These are phyloP conservation scores for Termitomyces sp. DNA, from an alignment of 768 basidiomycete species.

Conservation along the genomic window DNA sequence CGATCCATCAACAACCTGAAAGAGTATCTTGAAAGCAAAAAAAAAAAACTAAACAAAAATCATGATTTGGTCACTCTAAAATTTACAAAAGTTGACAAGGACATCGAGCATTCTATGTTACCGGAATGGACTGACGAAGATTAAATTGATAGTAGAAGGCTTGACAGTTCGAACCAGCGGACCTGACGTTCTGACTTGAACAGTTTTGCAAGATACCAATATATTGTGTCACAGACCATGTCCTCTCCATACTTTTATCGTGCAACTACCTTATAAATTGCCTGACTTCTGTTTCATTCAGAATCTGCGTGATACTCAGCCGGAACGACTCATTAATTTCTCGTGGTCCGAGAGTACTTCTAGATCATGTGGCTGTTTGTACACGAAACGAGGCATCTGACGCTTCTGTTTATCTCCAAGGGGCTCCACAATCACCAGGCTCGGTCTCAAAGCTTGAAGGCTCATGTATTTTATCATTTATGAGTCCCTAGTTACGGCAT, in stretches of 20 bases:
- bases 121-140: background rate
- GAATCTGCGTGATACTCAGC: background rate
- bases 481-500: slow-evolving; percentile 3
- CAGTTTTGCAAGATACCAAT: background rate
- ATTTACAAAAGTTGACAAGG: background rate
- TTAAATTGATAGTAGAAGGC: background rate
- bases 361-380: background rate
- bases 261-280: background rate
- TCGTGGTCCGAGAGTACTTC: background rate
- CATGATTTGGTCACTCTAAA: too few species aligned
- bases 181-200: background rate
- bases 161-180: background rate
- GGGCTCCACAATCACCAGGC: slow-evolving; percentile 11
- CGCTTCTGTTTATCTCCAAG: slow-evolving; percentile 6
- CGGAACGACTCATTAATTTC: background rate
- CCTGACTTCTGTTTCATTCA: background rate
- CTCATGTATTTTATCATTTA: background rate
- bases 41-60: background rate
- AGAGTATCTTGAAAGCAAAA: background rate
- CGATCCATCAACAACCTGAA: background rate
- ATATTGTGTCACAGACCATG: background rate
- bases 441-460: too few species aligned
- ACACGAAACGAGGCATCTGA: slow-evolving; percentile 8
- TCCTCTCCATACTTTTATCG: background rate
- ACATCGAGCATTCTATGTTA: background rate